Conservation (phyloP, 768 basidiomycete genomes). For the Naganishia onofrii region DNA sequence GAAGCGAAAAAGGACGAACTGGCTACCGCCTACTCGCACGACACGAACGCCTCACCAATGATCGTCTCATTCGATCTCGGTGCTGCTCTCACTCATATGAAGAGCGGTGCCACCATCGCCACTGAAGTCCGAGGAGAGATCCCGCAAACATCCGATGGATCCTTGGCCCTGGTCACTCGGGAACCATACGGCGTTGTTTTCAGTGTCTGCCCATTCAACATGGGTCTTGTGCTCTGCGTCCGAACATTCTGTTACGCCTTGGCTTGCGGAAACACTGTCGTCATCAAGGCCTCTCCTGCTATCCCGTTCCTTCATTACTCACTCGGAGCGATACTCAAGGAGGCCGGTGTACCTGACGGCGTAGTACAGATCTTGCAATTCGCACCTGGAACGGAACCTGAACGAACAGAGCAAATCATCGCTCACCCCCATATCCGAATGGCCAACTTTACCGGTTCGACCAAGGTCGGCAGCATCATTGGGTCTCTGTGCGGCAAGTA, state of each 20-base stretch:
- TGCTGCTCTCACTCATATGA: constrained; percentile 13
- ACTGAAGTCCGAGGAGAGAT: constrained; percentile 35
- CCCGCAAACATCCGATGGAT: constrained; percentile 40
- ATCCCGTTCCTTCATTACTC: constrained; percentile 49
- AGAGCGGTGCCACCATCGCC: constrained; percentile 25
- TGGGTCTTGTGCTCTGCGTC: constrained; percentile 38
- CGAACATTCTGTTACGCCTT: constrained; percentile 51
- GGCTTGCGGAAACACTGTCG: constrained; percentile 53
- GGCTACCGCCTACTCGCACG: constrained; percentile 20
- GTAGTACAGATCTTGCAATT: constrained; percentile 62
- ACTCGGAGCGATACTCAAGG: constrained; percentile 51
- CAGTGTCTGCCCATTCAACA: constrained; percentile 20
- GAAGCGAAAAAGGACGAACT: constrained; percentile 22
- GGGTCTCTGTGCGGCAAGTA: constrained; percentile 50
- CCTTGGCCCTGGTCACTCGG: constrained; percentile 31
- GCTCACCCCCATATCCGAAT: constrained; percentile 57
- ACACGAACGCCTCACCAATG: constrained; percentile 19
- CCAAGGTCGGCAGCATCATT: constrained; percentile 48
- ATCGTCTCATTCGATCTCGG: constrained; percentile 15
- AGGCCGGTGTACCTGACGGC: constrained; percentile 64
- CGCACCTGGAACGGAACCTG: constrained; percentile 56
- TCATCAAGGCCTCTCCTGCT: constrained; percentile 51
- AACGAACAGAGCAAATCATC: constrained; percentile 59
- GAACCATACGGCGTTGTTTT: constrained; percentile 43
- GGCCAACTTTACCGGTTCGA: constrained; percentile 55